Evolutionary conservation across 352 stramenopile genomes (phyloP), one percentile per base, ranked within the genome.

Genomic region (Phytophthora tentaculata): DNA sequence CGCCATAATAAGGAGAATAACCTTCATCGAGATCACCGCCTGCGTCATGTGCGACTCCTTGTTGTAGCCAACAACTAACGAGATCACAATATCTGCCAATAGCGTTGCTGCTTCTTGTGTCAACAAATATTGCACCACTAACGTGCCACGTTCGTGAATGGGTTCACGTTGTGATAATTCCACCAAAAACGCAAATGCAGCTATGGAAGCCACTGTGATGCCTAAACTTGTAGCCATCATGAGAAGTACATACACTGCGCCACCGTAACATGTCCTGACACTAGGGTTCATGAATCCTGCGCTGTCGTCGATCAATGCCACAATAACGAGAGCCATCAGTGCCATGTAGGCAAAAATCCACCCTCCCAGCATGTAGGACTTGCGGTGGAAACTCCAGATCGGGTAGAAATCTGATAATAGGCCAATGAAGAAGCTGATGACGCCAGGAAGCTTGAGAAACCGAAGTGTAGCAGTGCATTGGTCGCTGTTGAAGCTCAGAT

Each of bases 321-420:
- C 76, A 12, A 90, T 55, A 9, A 90, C 77, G 14, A 92, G 75
- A 14, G 79, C 80, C 81, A 94, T 90, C 13, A 92, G 57, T 41
- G 81, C 79, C 28, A 90, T 60, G 61, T 92, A 94, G 17, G 83
- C 82, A 35, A 87, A 78, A 17, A 90, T 74, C 85, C 83, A 94
- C 8, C 83, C 85, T 43, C 81, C 77, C 20, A 92, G 61, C 69
- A 94, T 92, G 69, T 92, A 94, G 20, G 82, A 83, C 70, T 94
- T 94, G 24, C 86, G 83, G 19, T 92, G 83, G 23, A 92, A 86
- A 49, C 62, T 84, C 76, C 81, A 88, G 13, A 94, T 71, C 64
- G 86, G 86, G 49, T 91, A 94, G 37, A 90, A 92, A 65, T 94
- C 86, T 1, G 86, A 94, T n/a, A 91, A 26, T 17, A 91, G 51